Evolutionary conservation across 2,329 filamentous ascomycete species (phyloP), one percentile per base, ranked within the genome.

Genomic region (Hypoxylon sp.): DNA sequence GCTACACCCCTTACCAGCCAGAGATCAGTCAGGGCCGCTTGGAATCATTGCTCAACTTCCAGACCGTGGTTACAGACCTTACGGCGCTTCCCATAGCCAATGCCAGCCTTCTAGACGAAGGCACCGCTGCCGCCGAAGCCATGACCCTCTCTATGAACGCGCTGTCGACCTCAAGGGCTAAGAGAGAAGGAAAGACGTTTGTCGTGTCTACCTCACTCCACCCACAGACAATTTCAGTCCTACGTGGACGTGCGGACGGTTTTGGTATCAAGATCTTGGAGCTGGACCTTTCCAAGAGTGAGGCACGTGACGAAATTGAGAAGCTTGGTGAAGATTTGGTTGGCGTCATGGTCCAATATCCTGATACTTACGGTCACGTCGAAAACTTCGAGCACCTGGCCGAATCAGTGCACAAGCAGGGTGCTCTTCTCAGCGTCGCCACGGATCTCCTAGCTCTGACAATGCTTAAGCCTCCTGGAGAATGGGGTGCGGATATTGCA

Each of bases 21-120:
- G 95, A 98, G 81, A 97, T 98, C 82, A 97, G 94, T 78, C 95
- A 98, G 81, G 95, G 95, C 34, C 90, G 95, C 59, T 81, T 98
- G 67, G 93, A 97, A 84, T 97, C 93, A 5, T 83, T 98, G 57
- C 84, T 98, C 68, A 98, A 98, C 84, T 98, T 94, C 82, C 95
- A 98, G 83, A 98, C 95, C 16, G 85, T 98, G 83, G 91, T 97
- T 7, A 89, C 90, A 1, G 95, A 97, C 76, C 83, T 98, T 70
- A 97, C 95, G 0, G 93, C 88, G 1, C 85, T 98, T 29, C 88
- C 92, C 21, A 93, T 97, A 69, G 88, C 95, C 66, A 97, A 98
- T 82, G 93, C 95, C 41, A 97, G 93, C 46, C 85, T 97, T 51
- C 83, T 97, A 43, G 95, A 97, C 73, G 95, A 97, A 81, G 90